Evolutionary conservation across 164 flowering plant genomes (phyloP).

Genomic region (Santalum album): DNA sequence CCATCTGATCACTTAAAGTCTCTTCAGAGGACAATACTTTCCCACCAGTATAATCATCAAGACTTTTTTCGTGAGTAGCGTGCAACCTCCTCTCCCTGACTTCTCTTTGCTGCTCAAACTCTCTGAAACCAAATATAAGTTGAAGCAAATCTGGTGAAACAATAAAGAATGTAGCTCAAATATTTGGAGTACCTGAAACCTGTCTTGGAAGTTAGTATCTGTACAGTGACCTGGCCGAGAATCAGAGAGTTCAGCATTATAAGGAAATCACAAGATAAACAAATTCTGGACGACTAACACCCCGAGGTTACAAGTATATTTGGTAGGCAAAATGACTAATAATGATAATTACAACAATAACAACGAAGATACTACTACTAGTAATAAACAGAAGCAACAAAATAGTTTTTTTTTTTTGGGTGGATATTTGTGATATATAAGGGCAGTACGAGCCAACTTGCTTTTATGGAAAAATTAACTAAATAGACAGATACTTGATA

Average conservation of each 20-base stretch:
- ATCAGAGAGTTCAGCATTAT: conserved; percentile 7
- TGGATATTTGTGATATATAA: no score
- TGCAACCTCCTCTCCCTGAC: conserved; percentile 70
- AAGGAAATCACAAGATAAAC: background rate
- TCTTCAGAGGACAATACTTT: conserved; percentile 32
- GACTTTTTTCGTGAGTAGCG: conserved; percentile 26
- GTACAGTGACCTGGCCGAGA: conserved; percentile 71
- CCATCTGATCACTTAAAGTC: conserved; percentile 30
- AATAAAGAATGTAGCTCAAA: conserved; percentile 4
- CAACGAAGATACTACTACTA: no score
- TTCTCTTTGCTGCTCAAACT: conserved; percentile 98
- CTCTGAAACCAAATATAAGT: conserved; percentile 40
- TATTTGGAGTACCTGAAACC: conserved; percentile 77
- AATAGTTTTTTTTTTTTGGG: background rate
- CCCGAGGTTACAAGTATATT: background rate
- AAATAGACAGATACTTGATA: conserved; percentile 4
- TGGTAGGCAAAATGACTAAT: no score
- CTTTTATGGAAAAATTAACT: background rate
- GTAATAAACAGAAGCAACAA: background rate
- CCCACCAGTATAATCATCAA: conserved; percentile 25
- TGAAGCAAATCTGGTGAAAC: conserved; percentile 6
- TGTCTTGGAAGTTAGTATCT: conserved; percentile 94
- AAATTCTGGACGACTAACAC: background rate
- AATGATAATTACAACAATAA: no score
- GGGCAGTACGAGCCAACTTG: no score